These are phyloP conservation scores for Cicer bijugum DNA, from an alignment of 306 rosid genomes.

Conservation along the genomic window DNA sequence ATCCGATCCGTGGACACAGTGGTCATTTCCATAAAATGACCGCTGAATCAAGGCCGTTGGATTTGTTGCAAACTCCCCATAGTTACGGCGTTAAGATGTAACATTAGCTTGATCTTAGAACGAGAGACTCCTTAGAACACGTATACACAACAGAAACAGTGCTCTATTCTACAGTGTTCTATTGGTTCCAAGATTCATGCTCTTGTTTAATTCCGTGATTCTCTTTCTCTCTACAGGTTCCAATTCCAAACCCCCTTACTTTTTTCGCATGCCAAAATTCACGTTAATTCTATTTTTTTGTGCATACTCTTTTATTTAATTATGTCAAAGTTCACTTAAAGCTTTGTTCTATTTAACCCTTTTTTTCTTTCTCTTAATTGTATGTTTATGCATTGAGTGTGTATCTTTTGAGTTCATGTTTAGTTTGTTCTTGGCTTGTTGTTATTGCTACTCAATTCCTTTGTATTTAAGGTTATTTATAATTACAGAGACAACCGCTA, in stretches of 20 bases:
- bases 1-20: background rate
- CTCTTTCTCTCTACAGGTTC: slow-evolving; percentile 44
- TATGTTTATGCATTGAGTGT: slow-evolving; percentile 36
- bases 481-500: too few relatives aligned
- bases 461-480: too few relatives aligned
- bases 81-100: slow-evolving; percentile 8
- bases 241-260: slow-evolving; percentile 14
- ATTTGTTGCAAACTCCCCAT: background rate
- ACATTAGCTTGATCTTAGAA: background rate
- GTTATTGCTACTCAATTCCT: background rate
- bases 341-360: slow-evolving; percentile 8
- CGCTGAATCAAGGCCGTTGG: background rate
- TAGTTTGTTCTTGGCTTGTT: slow-evolving; percentile 18
- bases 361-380: background rate
- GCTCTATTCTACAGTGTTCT: background rate
- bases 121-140: background rate
- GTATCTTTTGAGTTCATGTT: slow-evolving; percentile 20
- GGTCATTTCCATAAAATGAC: background rate
- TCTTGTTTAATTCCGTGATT: slow-evolving; percentile 32
- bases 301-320: slow-evolving; percentile 14
- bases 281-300: slow-evolving; percentile 14
- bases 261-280: too few relatives aligned
- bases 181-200: slow-evolving; percentile 29
- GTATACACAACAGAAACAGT: background rate
- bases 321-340: slow-evolving; percentile 33